phyloP scores from a whole-genome alignment of 768 basidiomycete species.

The Leccinum broughii region DNA sequence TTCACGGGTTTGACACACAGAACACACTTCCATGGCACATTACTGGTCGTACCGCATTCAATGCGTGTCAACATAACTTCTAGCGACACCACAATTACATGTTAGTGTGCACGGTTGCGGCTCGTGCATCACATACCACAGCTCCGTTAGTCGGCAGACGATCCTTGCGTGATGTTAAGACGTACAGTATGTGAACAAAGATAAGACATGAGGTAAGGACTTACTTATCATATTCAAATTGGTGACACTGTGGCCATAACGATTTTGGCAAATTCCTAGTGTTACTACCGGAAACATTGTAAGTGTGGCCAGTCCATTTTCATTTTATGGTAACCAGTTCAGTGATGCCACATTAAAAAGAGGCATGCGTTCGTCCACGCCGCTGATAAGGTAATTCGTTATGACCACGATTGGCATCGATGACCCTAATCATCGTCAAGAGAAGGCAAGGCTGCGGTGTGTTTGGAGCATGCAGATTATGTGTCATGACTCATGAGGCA shows the following conservation, averaged over 20 bases:
- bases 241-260: not conserved
- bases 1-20: not conserved
- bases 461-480: constrained; percentile 13
- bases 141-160: not conserved
- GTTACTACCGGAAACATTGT: not conserved
- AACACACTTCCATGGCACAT: not conserved
- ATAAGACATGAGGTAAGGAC: not conserved
- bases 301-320: not conserved
- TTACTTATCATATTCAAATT: not conserved
- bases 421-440: constrained; percentile 19
- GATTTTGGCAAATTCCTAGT: not conserved
- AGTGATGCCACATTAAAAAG: constrained; percentile 1
- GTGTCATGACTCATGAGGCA: constrained; percentile 14
- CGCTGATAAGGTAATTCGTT: constrained; percentile 15
- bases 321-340: not conserved
- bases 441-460: constrained; percentile 7
- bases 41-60: not conserved
- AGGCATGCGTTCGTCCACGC: constrained; percentile 22
- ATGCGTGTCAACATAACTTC: not conserved
- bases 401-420: constrained; percentile 30
- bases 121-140: not conserved
- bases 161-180: not conserved
- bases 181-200: not conserved
- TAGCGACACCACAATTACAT: not conserved
- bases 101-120: not conserved